phyloP scores from a whole-genome alignment of 148 eudicot species.

The Persicaria maculosa region DNA sequence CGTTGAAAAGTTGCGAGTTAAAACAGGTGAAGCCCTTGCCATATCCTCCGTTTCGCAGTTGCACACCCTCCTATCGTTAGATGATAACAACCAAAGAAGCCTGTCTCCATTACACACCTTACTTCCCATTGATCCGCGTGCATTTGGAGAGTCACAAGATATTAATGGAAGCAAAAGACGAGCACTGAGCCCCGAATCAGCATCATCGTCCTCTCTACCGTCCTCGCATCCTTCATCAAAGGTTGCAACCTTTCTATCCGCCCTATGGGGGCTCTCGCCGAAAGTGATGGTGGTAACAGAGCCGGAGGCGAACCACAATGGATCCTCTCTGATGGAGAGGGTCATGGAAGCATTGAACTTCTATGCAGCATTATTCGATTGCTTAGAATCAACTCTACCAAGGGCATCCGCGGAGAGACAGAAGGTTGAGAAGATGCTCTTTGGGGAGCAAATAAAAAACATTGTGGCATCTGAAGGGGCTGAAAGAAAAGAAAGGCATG shows the following conservation, averaged over 20 bases:
- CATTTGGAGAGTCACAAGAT: background rate
- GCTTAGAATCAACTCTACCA: constrained; percentile 42
- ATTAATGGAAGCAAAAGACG: constrained; percentile 7
- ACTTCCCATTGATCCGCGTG: background rate
- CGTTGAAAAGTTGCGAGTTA: constrained; percentile 43
- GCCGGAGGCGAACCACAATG: constrained; percentile 67
- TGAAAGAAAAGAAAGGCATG: constrained; percentile 60
- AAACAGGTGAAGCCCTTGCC: constrained; percentile 76
- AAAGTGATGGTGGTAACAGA: constrained; percentile 70
- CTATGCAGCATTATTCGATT: constrained; percentile 67
- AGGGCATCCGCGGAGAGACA: constrained; percentile 45
- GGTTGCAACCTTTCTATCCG: constrained; percentile 29
- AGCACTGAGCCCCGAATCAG: constrained; percentile 36
- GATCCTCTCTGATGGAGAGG: constrained; percentile 43
- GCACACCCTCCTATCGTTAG: constrained; percentile 51
- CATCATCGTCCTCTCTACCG: constrained; percentile 31
- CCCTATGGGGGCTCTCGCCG: constrained; percentile 50
- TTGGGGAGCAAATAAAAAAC: constrained; percentile 70
- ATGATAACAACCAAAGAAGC: constrained; percentile 20
- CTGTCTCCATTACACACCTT: background rate
- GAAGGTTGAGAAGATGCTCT: constrained; percentile 59
- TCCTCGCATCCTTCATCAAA: constrained; percentile 27
- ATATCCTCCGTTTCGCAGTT: constrained; percentile 54
- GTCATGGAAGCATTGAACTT: constrained; percentile 50
- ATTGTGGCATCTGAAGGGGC: constrained; percentile 61